Conservation (phyloP, 1,139 yeast species). For the Blastobotrys elegans region DNA sequence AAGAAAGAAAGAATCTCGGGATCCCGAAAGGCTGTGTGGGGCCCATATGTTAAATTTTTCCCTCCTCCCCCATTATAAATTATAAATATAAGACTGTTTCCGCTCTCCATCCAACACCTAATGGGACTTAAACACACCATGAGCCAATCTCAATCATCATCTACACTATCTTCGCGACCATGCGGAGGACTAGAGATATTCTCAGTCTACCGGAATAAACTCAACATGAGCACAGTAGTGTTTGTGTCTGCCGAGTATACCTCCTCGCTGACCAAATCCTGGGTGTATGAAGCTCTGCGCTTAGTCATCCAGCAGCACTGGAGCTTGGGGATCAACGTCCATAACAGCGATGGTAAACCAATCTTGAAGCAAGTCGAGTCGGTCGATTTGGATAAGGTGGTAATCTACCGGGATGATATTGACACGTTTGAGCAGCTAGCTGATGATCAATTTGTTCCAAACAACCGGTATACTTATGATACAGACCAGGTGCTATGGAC, state of each 20-base stretch:
- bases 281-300: slow-evolving; percentile 9
- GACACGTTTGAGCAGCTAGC: slow-evolving; percentile 11
- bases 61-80: too few species aligned
- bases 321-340: slow-evolving; percentile 8
- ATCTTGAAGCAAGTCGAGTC: background rate
- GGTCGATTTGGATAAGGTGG: slow-evolving; percentile 13
- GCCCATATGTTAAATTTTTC: too few species aligned
- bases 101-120: too few species aligned
- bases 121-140: too few species aligned
- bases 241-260: slow-evolving; percentile 12
- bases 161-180: too few species aligned
- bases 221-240: slow-evolving; percentile 12
- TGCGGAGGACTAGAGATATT: slow-evolving; percentile 15
- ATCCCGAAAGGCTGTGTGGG: too few species aligned
- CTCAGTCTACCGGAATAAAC: slow-evolving; percentile 11
- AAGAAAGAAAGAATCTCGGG: too few species aligned
- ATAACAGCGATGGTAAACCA: slow-evolving; percentile 5
- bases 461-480: slow-evolving; percentile 14
- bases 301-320: slow-evolving; percentile 5
- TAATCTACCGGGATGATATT: slow-evolving; percentile 2
- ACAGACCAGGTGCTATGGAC: slow-evolving; percentile 22
- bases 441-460: slow-evolving; percentile 9
- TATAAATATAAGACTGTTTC: too few species aligned
- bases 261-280: background rate
- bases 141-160: too few species aligned